Percentiles rank a stretch among this genome's conserved stretches.
phyloP scores from a whole-genome alignment of 2,329 filamentous ascomycete genomes.

The Fusarium oligoseptatum region DNA sequence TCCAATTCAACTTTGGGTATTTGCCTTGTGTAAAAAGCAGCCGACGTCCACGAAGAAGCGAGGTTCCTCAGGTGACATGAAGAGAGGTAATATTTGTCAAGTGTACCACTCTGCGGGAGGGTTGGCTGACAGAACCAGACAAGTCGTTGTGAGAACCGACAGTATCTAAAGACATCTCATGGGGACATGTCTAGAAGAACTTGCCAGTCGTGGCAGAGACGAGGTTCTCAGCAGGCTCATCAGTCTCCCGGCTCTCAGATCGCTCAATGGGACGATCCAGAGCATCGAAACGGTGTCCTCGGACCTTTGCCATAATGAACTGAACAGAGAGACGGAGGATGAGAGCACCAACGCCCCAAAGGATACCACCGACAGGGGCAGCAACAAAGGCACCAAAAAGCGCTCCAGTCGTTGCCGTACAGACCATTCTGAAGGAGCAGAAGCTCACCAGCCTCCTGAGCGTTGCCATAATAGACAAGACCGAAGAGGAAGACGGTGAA shows the following conservation, averaged over 20 bases:
- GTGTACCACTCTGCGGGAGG: not conserved
- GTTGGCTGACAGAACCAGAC: not conserved
- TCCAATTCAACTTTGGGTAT: conserved; percentile 36
- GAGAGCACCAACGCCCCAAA: conserved; percentile 78
- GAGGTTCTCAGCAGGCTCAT: conserved; percentile 41
- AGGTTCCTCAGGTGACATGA: not conserved
- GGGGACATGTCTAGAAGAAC: conserved; percentile 62
- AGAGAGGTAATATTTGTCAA: not conserved
- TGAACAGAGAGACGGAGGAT: conserved; percentile 70
- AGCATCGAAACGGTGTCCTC: conserved; percentile 74
- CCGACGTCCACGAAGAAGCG: not conserved
- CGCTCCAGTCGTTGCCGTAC: conserved; percentile 83
- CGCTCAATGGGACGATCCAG: conserved; percentile 67
- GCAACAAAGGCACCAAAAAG: conserved; percentile 88
- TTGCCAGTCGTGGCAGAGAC: conserved; percentile 60
- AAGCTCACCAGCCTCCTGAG: conserved; percentile 72
- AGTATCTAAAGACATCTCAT: conserved; percentile 20
- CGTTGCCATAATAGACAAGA: conserved; percentile 80
- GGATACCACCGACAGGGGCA: conserved; percentile 79
- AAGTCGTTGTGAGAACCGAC: conserved; percentile 2
- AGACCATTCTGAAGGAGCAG: conserved; percentile 80
- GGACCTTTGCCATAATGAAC: conserved; percentile 68
- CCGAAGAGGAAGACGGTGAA: conserved; percentile 87
- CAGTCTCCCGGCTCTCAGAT: conserved; percentile 49
- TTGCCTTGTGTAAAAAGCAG: conserved; percentile 11